Conservation (phyloP, 805 yeast genomes). For the Wickerhamiella cacticola region DNA sequence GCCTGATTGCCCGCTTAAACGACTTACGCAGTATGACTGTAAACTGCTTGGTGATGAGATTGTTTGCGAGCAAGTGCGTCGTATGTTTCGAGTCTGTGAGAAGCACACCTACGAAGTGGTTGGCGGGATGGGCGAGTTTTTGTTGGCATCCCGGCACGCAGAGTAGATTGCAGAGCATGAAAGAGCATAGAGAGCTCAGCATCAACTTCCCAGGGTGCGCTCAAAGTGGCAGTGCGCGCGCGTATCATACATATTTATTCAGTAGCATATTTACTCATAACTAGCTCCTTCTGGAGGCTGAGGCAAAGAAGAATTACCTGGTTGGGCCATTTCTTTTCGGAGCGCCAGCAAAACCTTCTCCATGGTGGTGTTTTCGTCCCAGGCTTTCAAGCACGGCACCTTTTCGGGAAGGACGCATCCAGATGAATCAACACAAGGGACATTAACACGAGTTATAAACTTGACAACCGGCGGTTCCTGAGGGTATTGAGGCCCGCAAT, state of each 20-base stretch:
- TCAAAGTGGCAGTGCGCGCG: neutral
- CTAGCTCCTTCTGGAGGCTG: slow-evolving; percentile 89
- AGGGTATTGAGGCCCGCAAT: slow-evolving; percentile 79
- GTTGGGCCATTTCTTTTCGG: slow-evolving; percentile 71
- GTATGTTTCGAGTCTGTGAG: slow-evolving; percentile 22
- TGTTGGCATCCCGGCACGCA: neutral
- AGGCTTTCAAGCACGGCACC: slow-evolving; percentile 59
- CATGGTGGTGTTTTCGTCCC: slow-evolving; percentile 89
- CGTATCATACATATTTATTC: too few relatives aligned
- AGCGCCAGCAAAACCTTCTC: slow-evolving; percentile 83
- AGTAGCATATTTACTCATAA: slow-evolving; percentile 27
- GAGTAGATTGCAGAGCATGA: too few relatives aligned
- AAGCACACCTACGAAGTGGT: slow-evolving; percentile 7
- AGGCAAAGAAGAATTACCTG: slow-evolving; percentile 66
- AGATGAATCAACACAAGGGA: slow-evolving; percentile 72
- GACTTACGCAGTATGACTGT: slow-evolving; percentile 26
- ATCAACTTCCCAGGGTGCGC: too few relatives aligned
- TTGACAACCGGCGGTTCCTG: slow-evolving; percentile 74
- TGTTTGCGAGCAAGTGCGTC: slow-evolving; percentile 23
- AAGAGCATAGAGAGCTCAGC: neutral
- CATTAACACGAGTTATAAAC: slow-evolving; percentile 72
- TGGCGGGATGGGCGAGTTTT: neutral
- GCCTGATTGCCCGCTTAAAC: slow-evolving; percentile 20
- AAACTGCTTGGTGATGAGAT: slow-evolving; percentile 19
- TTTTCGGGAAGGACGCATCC: slow-evolving; percentile 43